A percentile compares a stretch with the other conserved stretches of the same genome.
Evolutionary conservation across 495 filamentous ascomycete species (phyloP).

Genomic region (Evansstolkia leycettana): DNA sequence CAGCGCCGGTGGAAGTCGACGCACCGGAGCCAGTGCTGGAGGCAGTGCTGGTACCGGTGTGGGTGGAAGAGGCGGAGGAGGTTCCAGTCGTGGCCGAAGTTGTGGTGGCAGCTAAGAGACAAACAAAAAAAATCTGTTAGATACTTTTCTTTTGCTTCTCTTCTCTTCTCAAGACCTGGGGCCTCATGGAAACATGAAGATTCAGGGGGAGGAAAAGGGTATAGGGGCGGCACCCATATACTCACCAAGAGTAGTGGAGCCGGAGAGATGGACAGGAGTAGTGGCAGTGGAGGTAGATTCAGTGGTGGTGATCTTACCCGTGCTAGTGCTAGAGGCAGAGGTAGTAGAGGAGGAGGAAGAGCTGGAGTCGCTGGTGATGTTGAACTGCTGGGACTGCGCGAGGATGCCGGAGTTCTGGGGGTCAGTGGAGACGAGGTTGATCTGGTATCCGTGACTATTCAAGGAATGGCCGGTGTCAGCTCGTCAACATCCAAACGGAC

Average conservation of each 20-base stretch:
- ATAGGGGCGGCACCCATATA: neutral
- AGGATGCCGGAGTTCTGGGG: constrained; percentile 20
- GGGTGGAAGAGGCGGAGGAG: constrained; percentile 2
- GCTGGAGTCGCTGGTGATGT: constrained; percentile 7
- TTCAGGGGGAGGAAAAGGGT: neutral
- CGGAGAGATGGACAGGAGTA: constrained; percentile 3
- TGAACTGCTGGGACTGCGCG: constrained; percentile 20
- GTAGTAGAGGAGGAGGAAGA: constrained; percentile 5
- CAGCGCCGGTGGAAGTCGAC: constrained; percentile 4
- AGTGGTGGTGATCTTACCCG: neutral
- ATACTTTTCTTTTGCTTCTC: no score
- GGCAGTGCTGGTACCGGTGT: constrained; percentile 1
- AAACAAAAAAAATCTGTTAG: no score
- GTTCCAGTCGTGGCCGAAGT: neutral
- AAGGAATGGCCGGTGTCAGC: neutral
- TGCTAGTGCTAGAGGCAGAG: constrained; percentile 2
- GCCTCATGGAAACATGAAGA: no score
- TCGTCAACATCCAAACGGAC: neutral
- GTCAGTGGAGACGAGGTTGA: constrained; percentile 18
- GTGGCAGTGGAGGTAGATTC: constrained; percentile 1
- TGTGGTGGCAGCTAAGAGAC: neutral
- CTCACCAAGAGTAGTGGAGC: constrained; percentile 2
- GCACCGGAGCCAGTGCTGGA: constrained; percentile 1
- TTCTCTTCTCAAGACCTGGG: no score
- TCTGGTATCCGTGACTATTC: constrained; percentile 18